Evolutionary conservation across 306 rosid species (phyloP), one percentile per base, ranked within the genome.

Genomic region (Cyamopsis tetragonoloba): DNA sequence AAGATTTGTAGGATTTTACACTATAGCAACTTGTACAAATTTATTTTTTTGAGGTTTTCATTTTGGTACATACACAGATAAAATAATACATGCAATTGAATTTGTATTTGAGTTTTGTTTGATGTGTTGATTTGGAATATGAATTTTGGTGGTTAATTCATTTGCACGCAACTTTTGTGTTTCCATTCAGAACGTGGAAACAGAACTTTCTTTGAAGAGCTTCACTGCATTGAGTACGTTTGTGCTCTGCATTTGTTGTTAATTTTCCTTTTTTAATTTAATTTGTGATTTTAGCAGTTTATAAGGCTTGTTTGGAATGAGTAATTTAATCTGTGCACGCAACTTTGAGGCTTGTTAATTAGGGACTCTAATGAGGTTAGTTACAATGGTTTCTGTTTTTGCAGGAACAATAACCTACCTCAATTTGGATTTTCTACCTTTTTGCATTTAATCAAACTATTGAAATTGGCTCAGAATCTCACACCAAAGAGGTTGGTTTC

Each of bases 401-500:
- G 73, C 81, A 82, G 84, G 79, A 65, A 44, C 44, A 11, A 10
- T 73, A 51, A 63, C 11, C 76, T 80, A 63, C 39, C 39, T 63
- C 39, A 61, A 77, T 71, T 78, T 77, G 84, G 69, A 19, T 66
- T 79, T 62, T 72, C 10, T 69, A 32, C 22, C 50, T 23, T 38
- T 67, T 61, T 62, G 34, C 72, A 38, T 79, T 48, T 72, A 73
- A 87, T 89, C 85, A 81, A 85, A 72, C 92, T 72, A 76, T 68
- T 27, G 23, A 81, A 81, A 70, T 80, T 79, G 68, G 79, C 66
- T 31, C 77, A 74, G 79, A 82, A 61, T 72, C 74, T 83, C 81
- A 60, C n/a, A 55, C 66, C 59, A 82, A 57, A 55, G 84, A 81
- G 95, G 98, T 89, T 79, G n/a, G 76, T 47, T 77, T 67, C 27